These are phyloP conservation scores for Penicillium sp. DNA, from an alignment of 2,329 filamentous ascomycete genomes.

Conservation along the genomic window DNA sequence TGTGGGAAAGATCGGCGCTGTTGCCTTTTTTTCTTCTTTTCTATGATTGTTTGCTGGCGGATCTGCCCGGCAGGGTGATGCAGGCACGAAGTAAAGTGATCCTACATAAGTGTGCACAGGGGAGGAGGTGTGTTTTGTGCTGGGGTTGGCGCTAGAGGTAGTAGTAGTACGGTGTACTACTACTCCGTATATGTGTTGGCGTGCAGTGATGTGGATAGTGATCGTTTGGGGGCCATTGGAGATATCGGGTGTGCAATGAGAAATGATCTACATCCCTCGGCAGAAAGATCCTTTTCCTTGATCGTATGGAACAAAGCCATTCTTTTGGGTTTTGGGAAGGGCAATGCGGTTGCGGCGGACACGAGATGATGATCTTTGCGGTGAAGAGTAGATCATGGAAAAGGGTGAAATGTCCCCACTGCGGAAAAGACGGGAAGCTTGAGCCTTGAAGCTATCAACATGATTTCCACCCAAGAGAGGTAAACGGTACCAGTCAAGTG, in stretches of 20 bases:
- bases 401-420: conserved; percentile 4
- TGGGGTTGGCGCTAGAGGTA: not conserved
- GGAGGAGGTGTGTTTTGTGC: not conserved
- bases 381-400: conserved; percentile 6
- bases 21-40: conserved; percentile 1
- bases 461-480: not conserved
- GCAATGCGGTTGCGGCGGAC: conserved; percentile 22
- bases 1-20: conserved; percentile 8
- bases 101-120: conserved; percentile 3
- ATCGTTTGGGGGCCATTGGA: not conserved
- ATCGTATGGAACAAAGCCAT: not conserved
- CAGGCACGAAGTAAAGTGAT: conserved; percentile 12
- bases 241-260: not conserved
- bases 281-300: not conserved
- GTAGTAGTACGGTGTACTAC: too few species aligned
- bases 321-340: not conserved
- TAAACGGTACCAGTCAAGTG: not conserved
- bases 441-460: not conserved
- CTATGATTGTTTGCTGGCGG: too few species aligned
- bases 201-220: not conserved
- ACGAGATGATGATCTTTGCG: conserved; percentile 17
- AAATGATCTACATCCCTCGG: not conserved
- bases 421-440: too few species aligned
- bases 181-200: too few species aligned
- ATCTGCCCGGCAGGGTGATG: conserved; percentile 16